Evolutionary conservation across 2,329 filamentous ascomycete species (phyloP).

Genomic region (Fusarium dlaminii): DNA sequence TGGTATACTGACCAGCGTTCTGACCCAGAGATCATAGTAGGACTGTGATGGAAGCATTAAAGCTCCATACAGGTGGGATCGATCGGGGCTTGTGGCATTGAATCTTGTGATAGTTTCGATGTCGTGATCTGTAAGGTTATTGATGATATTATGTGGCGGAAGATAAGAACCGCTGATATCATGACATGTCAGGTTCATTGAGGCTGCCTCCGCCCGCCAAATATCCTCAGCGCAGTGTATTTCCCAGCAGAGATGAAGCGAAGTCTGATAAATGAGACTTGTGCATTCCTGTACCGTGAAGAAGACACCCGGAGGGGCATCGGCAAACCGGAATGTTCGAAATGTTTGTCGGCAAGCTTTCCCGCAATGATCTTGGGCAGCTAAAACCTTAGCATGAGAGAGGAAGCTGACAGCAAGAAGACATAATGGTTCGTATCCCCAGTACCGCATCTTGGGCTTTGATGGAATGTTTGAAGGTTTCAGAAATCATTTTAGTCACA

Average conservation of each 20-base stretch:
- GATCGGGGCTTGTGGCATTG: background rate
- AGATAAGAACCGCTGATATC: background rate
- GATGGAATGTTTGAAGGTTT: background rate
- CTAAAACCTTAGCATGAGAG: rapidly evolving
- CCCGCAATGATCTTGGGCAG: background rate
- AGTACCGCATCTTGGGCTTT: background rate
- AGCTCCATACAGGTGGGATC: background rate
- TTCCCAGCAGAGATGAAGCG: slow-evolving; percentile 10
- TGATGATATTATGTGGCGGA: background rate
- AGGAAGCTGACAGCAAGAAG: rapidly evolving
- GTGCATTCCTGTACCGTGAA: slow-evolving; percentile 6
- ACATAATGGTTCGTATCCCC: rapidly evolving
- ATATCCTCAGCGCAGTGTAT: background rate
- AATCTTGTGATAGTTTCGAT: background rate
- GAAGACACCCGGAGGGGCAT: background rate
- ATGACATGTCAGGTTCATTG: slow-evolving; percentile 3
- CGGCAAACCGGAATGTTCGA: slow-evolving; percentile 9
- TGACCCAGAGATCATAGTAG: background rate
- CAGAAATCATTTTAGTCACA: background rate
- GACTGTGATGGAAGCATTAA: background rate
- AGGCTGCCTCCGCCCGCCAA: background rate
- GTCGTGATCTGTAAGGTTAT: background rate
- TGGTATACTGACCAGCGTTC: background rate
- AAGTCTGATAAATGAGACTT: background rate
- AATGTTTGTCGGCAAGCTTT: slow-evolving; percentile 19